Conservation (phyloP, 202 grass and related monocot species). For the Alloteropsis angusta region DNA sequence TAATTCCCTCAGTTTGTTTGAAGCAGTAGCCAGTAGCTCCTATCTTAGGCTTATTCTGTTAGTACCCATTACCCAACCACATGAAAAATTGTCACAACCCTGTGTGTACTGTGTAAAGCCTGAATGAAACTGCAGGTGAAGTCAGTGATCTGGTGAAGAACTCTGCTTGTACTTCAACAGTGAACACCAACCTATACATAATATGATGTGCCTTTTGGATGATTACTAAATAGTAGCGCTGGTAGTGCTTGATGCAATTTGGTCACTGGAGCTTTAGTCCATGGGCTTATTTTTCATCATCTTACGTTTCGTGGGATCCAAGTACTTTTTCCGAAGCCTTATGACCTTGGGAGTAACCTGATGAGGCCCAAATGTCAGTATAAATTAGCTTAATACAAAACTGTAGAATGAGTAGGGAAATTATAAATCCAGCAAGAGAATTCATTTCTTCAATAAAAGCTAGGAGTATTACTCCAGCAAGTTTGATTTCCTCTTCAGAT, state of each 20-base stretch:
- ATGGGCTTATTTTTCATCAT: constrained; percentile 89
- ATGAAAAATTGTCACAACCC: background rate
- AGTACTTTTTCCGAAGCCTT: constrained; percentile 86
- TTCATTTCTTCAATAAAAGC: background rate
- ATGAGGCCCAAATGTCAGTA: constrained; percentile 22
- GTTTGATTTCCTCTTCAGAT: background rate
- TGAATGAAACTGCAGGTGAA: background rate
- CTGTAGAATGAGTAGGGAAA: background rate
- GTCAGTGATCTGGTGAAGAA: background rate
- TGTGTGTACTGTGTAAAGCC: background rate
- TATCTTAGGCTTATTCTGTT: constrained; percentile 16
- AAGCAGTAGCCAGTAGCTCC: background rate
- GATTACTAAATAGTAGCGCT: background rate
- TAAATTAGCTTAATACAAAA: constrained; percentile 6
- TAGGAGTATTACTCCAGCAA: background rate
- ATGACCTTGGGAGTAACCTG: constrained; percentile 97
- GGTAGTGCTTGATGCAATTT: constrained; percentile 17
- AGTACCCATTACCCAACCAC: background rate
- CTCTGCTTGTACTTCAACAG: background rate
- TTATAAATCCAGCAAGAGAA: background rate
- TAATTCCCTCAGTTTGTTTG: background rate
- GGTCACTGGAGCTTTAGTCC: constrained; percentile 29
- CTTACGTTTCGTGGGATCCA: constrained; percentile 86
- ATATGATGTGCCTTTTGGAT: constrained; percentile 18
- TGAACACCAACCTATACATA: constrained; percentile 32